Conservation (phyloP, 768 basidiomycete species). For the Phallus indusiatus region DNA sequence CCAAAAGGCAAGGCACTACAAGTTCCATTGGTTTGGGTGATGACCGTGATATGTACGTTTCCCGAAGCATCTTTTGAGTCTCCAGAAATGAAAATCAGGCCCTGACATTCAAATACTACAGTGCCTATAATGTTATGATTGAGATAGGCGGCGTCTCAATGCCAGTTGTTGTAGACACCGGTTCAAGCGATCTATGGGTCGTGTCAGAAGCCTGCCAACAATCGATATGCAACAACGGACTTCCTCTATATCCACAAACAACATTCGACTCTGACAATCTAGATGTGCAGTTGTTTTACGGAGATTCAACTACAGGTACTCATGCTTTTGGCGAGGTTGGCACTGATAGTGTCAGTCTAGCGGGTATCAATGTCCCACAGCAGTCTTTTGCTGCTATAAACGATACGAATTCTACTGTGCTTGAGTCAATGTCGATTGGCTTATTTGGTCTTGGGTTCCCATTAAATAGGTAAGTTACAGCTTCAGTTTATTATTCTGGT, state of each 20-base stretch:
- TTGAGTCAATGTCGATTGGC: constrained; percentile 47
- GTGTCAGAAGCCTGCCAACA: constrained; percentile 45
- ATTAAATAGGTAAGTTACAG: constrained; percentile 51
- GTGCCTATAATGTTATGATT: constrained; percentile 55
- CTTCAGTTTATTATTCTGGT: too few species aligned
- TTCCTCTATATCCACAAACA: constrained; percentile 42
- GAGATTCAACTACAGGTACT: constrained; percentile 64
- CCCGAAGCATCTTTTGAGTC: neutral
- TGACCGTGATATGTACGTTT: constrained; percentile 50
- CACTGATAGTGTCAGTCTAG: constrained; percentile 44
- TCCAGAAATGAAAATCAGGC: too few species aligned
- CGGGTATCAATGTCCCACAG: constrained; percentile 35
- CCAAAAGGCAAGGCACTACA: constrained; percentile 1
- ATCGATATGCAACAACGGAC: constrained; percentile 24
- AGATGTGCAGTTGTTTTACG: constrained; percentile 47
- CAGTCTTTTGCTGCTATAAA: constrained; percentile 63
- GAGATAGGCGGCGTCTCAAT: constrained; percentile 42
- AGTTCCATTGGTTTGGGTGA: constrained; percentile 49
- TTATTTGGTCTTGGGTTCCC: constrained; percentile 75
- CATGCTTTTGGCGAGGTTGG: constrained; percentile 59
- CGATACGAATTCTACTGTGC: constrained; percentile 55
- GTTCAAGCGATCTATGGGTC: constrained; percentile 73
- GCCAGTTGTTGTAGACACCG: constrained; percentile 62
- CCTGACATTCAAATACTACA: constrained; percentile 22
- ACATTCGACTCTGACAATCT: constrained; percentile 38